These are phyloP conservation scores for Saksenaea vasiformis DNA, from an alignment of 371 early-diverging fungal genomes.

Conservation along the genomic window DNA sequence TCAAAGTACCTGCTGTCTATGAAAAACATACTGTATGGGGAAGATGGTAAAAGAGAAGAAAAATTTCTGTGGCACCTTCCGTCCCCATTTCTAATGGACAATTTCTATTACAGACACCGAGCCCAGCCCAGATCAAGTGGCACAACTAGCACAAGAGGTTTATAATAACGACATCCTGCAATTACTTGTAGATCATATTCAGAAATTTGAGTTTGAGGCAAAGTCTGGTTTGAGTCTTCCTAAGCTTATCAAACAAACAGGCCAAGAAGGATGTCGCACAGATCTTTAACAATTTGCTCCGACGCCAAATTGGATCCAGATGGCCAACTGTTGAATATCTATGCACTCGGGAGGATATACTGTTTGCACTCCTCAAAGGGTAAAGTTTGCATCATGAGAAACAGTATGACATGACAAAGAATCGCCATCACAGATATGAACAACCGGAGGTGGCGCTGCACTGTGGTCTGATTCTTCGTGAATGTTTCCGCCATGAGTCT, in stretches of 20 bases:
- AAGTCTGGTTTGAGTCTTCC: background rate
- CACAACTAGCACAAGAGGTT: constrained; percentile 93
- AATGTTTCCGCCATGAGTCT: constrained; percentile 93
- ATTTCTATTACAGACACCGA: constrained; percentile 71
- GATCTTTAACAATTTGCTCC: constrained; percentile 93
- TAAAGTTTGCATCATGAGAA: too few species aligned
- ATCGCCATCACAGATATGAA: constrained; percentile 72
- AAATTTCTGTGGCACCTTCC: constrained; percentile 63
- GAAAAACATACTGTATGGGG: constrained; percentile 92
- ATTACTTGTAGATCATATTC: constrained; percentile 81
- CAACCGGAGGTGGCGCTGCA: constrained; percentile 94
- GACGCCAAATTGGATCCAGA: constrained; percentile 92
- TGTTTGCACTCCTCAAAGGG: constrained; percentile 82
- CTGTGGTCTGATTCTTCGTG: constrained; percentile 96
- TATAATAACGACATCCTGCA: constrained; percentile 88
- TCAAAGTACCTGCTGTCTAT: constrained; percentile 89
- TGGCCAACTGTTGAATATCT: constrained; percentile 97
- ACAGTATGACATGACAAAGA: too few species aligned
- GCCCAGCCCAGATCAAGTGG: constrained; percentile 88
- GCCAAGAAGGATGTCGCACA: constrained; percentile 98
- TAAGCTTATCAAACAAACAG: constrained; percentile 35
- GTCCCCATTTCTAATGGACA: too few species aligned
- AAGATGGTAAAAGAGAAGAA: constrained; percentile 66
- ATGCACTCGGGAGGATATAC: constrained; percentile 76
- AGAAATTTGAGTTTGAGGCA: constrained; percentile 93